A percentile compares a stretch with the other conserved stretches of the same genome.
Conservation (phyloP, 2,329 filamentous ascomycete species). For the Aspergillus costaricaensis region DNA sequence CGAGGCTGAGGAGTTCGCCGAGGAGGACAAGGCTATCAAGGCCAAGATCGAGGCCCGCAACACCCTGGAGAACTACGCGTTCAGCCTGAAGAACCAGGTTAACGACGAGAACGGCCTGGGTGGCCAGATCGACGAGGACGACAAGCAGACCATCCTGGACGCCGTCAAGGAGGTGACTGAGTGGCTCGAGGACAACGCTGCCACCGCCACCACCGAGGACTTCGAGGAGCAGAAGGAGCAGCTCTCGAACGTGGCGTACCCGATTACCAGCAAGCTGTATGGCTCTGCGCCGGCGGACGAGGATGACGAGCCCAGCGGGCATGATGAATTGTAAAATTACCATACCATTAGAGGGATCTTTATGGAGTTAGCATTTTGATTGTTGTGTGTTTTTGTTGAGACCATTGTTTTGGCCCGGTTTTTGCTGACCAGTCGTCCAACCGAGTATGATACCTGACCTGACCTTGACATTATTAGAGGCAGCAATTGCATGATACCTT, state of each 20-base stretch:
- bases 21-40: slow-evolving; percentile 97
- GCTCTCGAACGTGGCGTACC: slow-evolving; percentile 92
- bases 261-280: slow-evolving; percentile 98
- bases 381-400: slow-evolving; percentile 9
- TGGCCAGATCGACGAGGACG: slow-evolving; percentile 97
- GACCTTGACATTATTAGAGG: neutral
- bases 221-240: slow-evolving; percentile 99
- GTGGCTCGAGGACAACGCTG: slow-evolving; percentile 95
- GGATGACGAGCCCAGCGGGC: slow-evolving; percentile 68
- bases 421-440: slow-evolving; percentile 13
- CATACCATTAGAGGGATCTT: slow-evolving; percentile 31
- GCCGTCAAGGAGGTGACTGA: slow-evolving; percentile 96
- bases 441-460: slow-evolving; percentile 11
- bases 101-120: slow-evolving; percentile 95
- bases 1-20: slow-evolving; percentile 97
- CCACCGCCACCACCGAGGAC: slow-evolving; percentile 83
- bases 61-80: slow-evolving; percentile 97
- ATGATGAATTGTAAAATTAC: slow-evolving; percentile 75
- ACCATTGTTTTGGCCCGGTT: slow-evolving; percentile 26
- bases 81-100: slow-evolving; percentile 98
- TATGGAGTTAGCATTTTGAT: slow-evolving; percentile 31
- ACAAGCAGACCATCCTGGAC: slow-evolving; percentile 94
- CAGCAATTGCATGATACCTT: neutral
- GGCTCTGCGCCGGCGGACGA: slow-evolving; percentile 64
- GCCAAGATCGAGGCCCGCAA: slow-evolving; percentile 97